Evolutionary conservation across 768 basidiomycete species (phyloP).

Genomic region (Phlebiopsis flavidoalba): DNA sequence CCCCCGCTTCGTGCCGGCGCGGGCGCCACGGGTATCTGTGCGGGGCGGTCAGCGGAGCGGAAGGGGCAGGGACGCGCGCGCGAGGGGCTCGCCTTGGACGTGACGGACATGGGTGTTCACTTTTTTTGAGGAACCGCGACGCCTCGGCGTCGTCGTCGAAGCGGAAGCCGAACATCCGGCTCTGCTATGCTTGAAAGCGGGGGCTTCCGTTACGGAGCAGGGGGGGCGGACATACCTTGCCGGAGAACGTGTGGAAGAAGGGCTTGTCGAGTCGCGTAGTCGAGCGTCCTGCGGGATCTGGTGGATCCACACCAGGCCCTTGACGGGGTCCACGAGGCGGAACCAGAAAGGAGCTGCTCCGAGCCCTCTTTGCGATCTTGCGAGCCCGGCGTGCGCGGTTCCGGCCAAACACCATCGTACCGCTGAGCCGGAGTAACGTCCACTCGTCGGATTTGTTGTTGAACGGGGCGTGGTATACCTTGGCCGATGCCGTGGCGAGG

Average conservation of each 20-base stretch:
- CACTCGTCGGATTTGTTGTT: conserved; percentile 43
- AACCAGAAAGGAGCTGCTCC: conserved; percentile 52
- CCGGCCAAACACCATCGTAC: conserved; percentile 50
- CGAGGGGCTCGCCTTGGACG: conserved; percentile 28
- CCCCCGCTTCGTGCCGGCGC: neutral
- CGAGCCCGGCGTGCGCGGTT: conserved; percentile 14
- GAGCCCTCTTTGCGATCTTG: conserved; percentile 22
- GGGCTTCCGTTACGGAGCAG: neutral
- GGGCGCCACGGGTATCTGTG: neutral
- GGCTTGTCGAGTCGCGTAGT: conserved; percentile 82
- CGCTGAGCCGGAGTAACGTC: conserved; percentile 55
- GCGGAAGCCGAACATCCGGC: conserved; percentile 48
- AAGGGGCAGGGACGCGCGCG: neutral
- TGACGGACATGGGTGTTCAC: conserved; percentile 48
- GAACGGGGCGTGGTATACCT: conserved; percentile 60
- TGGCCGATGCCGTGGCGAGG: conserved; percentile 49
- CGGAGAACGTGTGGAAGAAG: conserved; percentile 89
- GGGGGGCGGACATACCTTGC: conserved; percentile 53
- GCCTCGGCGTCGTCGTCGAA: conserved; percentile 61
- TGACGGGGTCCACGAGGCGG: conserved; percentile 50
- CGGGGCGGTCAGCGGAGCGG: neutral
- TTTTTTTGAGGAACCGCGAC: conserved; percentile 52
- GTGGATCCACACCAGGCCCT: conserved; percentile 61
- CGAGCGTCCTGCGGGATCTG: conserved; percentile 51
- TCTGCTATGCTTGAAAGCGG: conserved; percentile 22